These are phyloP conservation scores for Acacia concinna DNA, from an alignment of 331 rosid genomes.

Conservation along the genomic window DNA sequence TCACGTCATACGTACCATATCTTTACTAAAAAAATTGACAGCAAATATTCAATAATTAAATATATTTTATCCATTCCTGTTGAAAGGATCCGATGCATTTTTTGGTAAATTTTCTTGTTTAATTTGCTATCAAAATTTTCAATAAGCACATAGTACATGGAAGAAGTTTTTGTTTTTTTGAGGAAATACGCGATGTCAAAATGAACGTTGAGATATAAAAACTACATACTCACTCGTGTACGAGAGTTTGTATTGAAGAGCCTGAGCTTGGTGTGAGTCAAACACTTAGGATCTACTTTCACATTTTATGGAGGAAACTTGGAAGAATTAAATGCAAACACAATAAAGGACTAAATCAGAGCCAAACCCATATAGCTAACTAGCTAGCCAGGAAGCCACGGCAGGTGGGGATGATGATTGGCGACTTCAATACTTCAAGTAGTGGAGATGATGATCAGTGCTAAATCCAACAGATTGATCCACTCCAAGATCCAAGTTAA, in stretches of 20 bases:
- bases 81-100: background rate
- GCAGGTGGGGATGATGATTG: background rate
- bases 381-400: background rate
- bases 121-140: background rate
- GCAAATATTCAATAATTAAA: background rate
- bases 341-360: constrained; percentile 1
- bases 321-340: background rate
- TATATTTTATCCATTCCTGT: background rate
- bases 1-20: background rate
- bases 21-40: background rate
- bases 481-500: constrained; percentile 36
- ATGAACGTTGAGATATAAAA: background rate
- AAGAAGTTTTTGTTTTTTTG: background rate
- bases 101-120: background rate
- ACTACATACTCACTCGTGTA: too few species aligned
- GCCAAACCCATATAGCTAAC: background rate
- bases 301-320: background rate
- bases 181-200: background rate
- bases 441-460: constrained; percentile 33
- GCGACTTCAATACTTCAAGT: constrained; percentile 27
- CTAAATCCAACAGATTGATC: constrained; percentile 35
- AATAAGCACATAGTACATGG: background rate
- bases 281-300: background rate
- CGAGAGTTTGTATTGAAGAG: background rate
- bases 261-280: background rate